phyloP scores from a whole-genome alignment of 208 protist genomes.

The Angomonas ambiguus region DNA sequence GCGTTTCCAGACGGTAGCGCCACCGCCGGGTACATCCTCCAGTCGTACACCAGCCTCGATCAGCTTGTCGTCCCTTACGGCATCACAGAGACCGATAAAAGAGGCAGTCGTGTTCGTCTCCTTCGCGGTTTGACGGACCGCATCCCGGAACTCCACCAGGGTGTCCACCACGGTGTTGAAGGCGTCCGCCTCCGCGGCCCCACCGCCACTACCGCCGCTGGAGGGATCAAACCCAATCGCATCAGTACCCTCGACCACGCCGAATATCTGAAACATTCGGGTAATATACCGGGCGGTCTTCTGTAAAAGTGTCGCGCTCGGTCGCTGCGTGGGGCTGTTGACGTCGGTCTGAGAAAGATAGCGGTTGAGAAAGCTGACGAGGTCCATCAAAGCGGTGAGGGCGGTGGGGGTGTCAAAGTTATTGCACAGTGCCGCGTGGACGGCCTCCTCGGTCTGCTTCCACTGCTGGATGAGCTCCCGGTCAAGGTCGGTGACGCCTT shows the following conservation, averaged over 20 bases:
- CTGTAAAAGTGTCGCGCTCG: conserved; percentile 63
- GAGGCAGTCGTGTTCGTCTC: not conserved
- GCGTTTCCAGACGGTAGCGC: conserved; percentile 69
- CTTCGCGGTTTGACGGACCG: conserved; percentile 31
- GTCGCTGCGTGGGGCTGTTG: conserved; percentile 17
- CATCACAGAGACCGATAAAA: conserved; percentile 73
- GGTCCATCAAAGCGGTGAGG: conserved; percentile 54
- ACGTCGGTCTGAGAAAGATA: conserved; percentile 55
- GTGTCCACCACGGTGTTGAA: conserved; percentile 63
- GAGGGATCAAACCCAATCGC: conserved; percentile 43
- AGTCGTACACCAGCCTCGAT: conserved; percentile 73
- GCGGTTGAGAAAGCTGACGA: conserved; percentile 81
- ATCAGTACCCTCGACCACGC: conserved; percentile 81
- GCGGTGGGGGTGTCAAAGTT: conserved; percentile 93
- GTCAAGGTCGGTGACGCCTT: conserved; percentile 49
- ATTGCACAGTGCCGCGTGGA: conserved; percentile 86
- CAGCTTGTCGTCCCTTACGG: conserved; percentile 73
- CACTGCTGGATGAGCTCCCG: conserved; percentile 43
- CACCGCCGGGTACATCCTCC: conserved; percentile 64
- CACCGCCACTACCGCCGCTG: conserved; percentile 12
- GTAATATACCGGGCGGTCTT: conserved; percentile 87
- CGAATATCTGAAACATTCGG: conserved; percentile 90
- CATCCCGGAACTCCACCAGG: conserved; percentile 69
- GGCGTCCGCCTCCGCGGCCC: conserved; percentile 3
- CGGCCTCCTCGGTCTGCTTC: conserved; percentile 42